phyloP scores from a whole-genome alignment of 2,329 filamentous ascomycete species.

The Penicillium glabrum region DNA sequence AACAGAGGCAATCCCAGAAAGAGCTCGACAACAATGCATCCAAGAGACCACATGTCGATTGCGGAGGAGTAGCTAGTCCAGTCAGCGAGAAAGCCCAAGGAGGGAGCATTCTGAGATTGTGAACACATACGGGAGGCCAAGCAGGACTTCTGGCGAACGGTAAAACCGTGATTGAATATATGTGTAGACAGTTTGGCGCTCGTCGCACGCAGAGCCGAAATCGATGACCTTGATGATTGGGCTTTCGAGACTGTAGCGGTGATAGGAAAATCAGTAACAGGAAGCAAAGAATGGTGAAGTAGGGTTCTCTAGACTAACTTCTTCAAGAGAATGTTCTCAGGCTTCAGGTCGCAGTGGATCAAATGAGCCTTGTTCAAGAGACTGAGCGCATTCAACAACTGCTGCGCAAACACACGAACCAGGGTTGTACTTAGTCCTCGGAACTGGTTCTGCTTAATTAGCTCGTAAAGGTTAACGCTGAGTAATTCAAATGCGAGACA shows the following conservation, averaged over 20 bases:
- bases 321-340: conserved; percentile 95
- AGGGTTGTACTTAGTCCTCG: conserved; percentile 93
- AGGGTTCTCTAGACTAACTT: conserved; percentile 57
- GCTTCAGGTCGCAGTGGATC: conserved; percentile 97
- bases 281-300: neutral
- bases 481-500: conserved; percentile 95
- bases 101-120: neutral
- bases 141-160: conserved; percentile 88
- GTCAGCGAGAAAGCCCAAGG: conserved; percentile 13
- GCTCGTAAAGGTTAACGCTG: conserved; percentile 95
- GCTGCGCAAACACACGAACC: conserved; percentile 95
- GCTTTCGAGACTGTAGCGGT: conserved; percentile 71
- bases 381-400: conserved; percentile 87
- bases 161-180: conserved; percentile 99
- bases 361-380: conserved; percentile 93
- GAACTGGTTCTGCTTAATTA: conserved; percentile 99
- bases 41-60: conserved; percentile 99
- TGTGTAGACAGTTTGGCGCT: conserved; percentile 97
- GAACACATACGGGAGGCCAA: conserved; percentile 71
- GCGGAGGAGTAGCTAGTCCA: conserved; percentile 79
- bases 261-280: conserved; percentile 8
- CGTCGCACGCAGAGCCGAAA: conserved; percentile 97
- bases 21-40: conserved; percentile 96
- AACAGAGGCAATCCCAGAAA: conserved; percentile 94
- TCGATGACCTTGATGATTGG: conserved; percentile 99